A percentile compares a stretch with the other conserved stretches of the same genome.
These are phyloP conservation scores for Paralagenidium karlingii DNA, from an alignment of 352 stramenopile species.

Conservation along the genomic window DNA sequence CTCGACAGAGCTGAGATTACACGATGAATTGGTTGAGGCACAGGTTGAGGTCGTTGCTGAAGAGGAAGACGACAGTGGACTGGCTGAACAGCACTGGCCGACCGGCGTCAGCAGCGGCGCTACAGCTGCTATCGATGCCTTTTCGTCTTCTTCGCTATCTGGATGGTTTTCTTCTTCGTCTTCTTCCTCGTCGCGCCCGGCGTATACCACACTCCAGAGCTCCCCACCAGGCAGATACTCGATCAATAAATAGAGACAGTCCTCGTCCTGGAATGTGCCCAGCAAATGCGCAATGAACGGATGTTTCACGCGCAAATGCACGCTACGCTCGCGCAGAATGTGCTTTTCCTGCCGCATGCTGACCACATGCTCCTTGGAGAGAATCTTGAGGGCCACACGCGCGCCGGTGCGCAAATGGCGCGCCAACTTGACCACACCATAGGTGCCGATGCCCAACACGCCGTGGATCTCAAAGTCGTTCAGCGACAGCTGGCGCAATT, in stretches of 20 bases:
- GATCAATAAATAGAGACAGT: conserved; percentile 71
- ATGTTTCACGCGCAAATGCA: conserved; percentile 53
- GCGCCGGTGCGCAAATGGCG: conserved; percentile 34
- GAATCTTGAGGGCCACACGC: conserved; percentile 46
- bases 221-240: conserved; percentile 71
- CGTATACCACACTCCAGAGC: conserved; percentile 66
- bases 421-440: conserved; percentile 54
- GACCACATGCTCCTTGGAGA: conserved; percentile 65
- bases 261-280: conserved; percentile 72
- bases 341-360: conserved; percentile 64
- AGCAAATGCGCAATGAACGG: conserved; percentile 57
- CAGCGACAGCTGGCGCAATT: conserved; percentile 23
- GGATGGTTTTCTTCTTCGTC: conserved; percentile 5
- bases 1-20: no score
- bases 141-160: background rate
- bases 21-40: no score
- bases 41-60: no score
- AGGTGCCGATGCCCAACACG: conserved; percentile 63
- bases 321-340: conserved; percentile 54
- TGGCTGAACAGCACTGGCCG: no score
- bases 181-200: conserved; percentile 14
- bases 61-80: no score
- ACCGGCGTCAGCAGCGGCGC: no score
- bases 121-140: no score
- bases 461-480: conserved; percentile 53